Conservation (phyloP, 495 filamentous ascomycete species). For the Hypoxylon lienhwacheense region DNA sequence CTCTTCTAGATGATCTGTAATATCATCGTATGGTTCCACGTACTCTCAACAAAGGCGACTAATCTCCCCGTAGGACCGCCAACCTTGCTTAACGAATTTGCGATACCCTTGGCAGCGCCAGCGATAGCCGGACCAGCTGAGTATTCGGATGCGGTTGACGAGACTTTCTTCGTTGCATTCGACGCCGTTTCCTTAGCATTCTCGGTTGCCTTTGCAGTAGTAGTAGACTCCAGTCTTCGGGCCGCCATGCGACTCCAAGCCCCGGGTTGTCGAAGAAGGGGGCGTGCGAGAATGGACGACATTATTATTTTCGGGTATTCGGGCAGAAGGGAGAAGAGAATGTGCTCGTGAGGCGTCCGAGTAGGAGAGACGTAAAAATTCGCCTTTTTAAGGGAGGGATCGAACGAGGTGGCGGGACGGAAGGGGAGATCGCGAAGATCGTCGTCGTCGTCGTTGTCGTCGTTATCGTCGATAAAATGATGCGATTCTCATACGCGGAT, state of each 20-base stretch:
- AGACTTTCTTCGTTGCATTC: not conserved
- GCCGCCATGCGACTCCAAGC: constrained; percentile 49
- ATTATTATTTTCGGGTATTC: constrained; percentile 26
- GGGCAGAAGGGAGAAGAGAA: constrained; percentile 1
- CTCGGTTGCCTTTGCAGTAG: constrained; percentile 35
- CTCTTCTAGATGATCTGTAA: not conserved
- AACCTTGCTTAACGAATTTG: constrained; percentile 69
- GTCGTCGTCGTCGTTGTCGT: constrained; percentile 17
- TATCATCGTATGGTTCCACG: constrained; percentile 43
- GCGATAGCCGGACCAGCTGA: constrained; percentile 75
- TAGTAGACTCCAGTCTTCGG: constrained; percentile 54
- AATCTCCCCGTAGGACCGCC: constrained; percentile 83
- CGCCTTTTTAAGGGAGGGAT: constrained; percentile 6
- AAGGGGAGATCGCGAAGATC: constrained; percentile 19
- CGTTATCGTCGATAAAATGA: constrained; percentile 11
- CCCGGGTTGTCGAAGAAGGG: constrained; percentile 42
- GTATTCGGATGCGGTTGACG: constrained; percentile 57
- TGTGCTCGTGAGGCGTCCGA: constrained; percentile 33
- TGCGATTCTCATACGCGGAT: constrained; percentile 14
- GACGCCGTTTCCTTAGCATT: constrained; percentile 15
- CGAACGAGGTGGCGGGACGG: constrained; percentile 9
- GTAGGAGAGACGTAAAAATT: constrained; percentile 26
- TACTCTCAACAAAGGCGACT: constrained; percentile 84
- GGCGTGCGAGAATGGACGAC: constrained; percentile 39
- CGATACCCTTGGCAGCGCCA: constrained; percentile 65